Evolutionary conservation across 2,329 filamentous ascomycete genomes (phyloP).

Genomic region (Hymenoscyphus occultus): DNA sequence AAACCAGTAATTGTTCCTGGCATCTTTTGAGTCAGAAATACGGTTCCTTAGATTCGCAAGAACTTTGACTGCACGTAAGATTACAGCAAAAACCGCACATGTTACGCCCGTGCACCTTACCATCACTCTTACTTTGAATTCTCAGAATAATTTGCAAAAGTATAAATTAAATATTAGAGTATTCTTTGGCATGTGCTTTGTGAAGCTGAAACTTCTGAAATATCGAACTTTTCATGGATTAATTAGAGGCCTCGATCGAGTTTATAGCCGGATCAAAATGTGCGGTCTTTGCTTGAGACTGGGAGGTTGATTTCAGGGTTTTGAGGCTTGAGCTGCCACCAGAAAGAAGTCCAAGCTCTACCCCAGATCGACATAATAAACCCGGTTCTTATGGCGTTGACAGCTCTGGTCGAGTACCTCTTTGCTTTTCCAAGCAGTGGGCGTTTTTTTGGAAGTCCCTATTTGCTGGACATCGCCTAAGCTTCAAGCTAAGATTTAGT

Average conservation of each 20-base stretch:
- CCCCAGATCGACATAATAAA: background rate
- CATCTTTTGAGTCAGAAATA: background rate
- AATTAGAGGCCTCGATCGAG: too few species aligned
- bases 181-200: too few species aligned
- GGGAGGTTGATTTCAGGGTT: background rate
- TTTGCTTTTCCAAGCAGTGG: background rate
- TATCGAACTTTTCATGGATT: too few species aligned
- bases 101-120: too few species aligned
- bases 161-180: too few species aligned
- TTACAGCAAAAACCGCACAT: too few species aligned
- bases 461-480: background rate
- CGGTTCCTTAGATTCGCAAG: background rate
- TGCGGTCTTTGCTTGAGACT: too few species aligned
- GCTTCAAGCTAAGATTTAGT: background rate
- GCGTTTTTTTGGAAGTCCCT: background rate
- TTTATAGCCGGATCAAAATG: too few species aligned
- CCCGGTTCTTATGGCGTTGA: background rate
- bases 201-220: too few species aligned
- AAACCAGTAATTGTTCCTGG: background rate
- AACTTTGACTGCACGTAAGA: background rate
- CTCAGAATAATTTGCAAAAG: too few species aligned
- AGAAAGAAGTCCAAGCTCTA: slow-evolving; percentile 4
- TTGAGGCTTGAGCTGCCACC: background rate
- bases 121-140: too few species aligned
- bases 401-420: background rate